These are phyloP conservation scores for Talaromyces sp. DNA, from an alignment of 2,329 filamentous ascomycete genomes.

Conservation along the genomic window DNA sequence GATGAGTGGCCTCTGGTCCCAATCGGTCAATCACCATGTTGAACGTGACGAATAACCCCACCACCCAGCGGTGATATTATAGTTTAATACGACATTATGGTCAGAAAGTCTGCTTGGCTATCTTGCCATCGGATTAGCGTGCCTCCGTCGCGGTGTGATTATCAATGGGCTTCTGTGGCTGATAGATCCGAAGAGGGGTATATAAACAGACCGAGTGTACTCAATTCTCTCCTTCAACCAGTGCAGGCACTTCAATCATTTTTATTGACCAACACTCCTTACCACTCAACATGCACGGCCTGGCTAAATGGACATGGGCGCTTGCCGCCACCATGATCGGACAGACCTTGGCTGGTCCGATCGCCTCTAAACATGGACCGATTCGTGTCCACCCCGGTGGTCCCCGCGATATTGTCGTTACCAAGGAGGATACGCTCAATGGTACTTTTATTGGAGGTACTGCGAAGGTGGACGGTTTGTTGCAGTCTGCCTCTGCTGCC, in stretches of 20 bases:
- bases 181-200: not conserved
- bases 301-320: constrained; percentile 5
- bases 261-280: not conserved
- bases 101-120: not conserved
- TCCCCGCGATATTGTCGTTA: not conserved
- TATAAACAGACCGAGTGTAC: not conserved
- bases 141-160: not conserved
- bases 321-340: constrained; percentile 7
- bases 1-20: not conserved
- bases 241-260: not conserved
- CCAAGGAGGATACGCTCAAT: not conserved
- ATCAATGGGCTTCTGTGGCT: not conserved
- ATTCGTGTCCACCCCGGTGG: not conserved
- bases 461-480: not conserved
- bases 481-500: not conserved
- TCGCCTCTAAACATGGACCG: not conserved
- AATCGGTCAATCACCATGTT: not conserved
- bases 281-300: not conserved
- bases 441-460: not conserved
- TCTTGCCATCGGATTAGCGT: not conserved
- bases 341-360: constrained; percentile 1
- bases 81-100: not conserved
- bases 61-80: not conserved
- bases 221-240: not conserved
- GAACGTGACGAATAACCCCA: not conserved